Evolutionary conservation across 768 basidiomycete species (phyloP), one percentile per base, ranked within the genome.

Genomic region (Lactarius hengduanensis): DNA sequence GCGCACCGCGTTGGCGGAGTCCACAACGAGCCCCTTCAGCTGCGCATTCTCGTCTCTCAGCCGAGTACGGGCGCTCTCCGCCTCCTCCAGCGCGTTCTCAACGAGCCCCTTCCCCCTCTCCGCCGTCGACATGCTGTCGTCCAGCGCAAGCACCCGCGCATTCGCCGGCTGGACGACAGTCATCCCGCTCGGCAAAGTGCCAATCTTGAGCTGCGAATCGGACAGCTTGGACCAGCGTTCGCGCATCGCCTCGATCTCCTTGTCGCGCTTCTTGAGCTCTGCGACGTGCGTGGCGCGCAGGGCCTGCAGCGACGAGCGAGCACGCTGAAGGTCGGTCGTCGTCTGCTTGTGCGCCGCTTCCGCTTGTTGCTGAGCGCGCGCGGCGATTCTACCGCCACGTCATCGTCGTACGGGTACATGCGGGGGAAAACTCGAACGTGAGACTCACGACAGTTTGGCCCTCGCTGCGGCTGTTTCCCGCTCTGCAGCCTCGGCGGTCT

Each of bases 181-280:
- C 73, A 83, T 71, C 71, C 73, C 50, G 70, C 74, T 53, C 62
- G 68, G 34, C 36, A 71, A 38, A 69, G 72, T 70, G 15, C 79
- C 78, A 6, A 88, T 76, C 74, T 87, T 90, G 0, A 82, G 74
- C 74, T 94, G 92, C 11, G 81, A 74, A 64, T 92, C 91, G 6
- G 84, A 77, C 20, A 94, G 74, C 73, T 87, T 92, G 34, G 80
- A 78, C 90, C 90, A 92, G 69, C 85, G 86, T 58, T 94, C 92
- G 32, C 83, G 70, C 73, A 89, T 86, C 20, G 86, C 82, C 71
- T 94, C 92, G 20, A 87, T 76, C 47, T 94, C 92, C 70, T 88
- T 89, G 70, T 95, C 92, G 72, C 84, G 85, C 80, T 89, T 90
- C 81, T 88, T 92, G 40, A 92, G 74, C 73, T 94, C 93, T 41